phyloP scores from a whole-genome alignment of 108 stramenopile species.

The Cyclotella choctawhatcheeana region DNA sequence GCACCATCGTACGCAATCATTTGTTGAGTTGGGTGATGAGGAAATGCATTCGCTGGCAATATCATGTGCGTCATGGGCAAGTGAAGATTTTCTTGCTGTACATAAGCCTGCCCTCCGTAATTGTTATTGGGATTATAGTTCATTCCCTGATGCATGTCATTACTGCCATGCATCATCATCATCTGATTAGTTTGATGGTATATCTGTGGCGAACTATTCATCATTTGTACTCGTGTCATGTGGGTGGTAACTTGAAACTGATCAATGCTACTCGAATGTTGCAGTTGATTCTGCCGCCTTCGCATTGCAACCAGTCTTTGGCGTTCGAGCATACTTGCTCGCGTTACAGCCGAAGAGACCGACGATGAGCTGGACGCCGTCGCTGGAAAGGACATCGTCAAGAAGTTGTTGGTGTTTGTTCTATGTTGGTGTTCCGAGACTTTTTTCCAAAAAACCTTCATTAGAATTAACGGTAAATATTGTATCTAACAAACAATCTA shows the following conservation, averaged over 20 bases:
- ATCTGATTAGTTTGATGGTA: neutral
- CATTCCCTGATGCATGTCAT: neutral
- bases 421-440: too few species aligned
- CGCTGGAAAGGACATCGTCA: neutral
- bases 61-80: constrained; percentile 1
- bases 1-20: neutral
- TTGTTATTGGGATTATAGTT: too few species aligned
- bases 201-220: neutral
- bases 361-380: neutral
- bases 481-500: too few species aligned
- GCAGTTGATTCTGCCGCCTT: constrained; percentile 23
- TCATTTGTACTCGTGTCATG: constrained; percentile 15
- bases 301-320: constrained; percentile 20
- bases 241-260: too few species aligned
- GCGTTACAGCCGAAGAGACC: neutral
- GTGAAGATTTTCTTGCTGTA: neutral
- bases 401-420: too few species aligned
- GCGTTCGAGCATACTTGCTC: constrained; percentile 28
- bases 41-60: neutral
- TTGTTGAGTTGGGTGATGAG: neutral
- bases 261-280: too few species aligned
- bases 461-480: too few species aligned
- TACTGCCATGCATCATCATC: neutral
- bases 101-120: too few species aligned
- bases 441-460: too few species aligned